Base-by-base conservation (phyloP, 2,329 filamentous ascomycete genomes). In the Talaromyces piceae region DNA sequence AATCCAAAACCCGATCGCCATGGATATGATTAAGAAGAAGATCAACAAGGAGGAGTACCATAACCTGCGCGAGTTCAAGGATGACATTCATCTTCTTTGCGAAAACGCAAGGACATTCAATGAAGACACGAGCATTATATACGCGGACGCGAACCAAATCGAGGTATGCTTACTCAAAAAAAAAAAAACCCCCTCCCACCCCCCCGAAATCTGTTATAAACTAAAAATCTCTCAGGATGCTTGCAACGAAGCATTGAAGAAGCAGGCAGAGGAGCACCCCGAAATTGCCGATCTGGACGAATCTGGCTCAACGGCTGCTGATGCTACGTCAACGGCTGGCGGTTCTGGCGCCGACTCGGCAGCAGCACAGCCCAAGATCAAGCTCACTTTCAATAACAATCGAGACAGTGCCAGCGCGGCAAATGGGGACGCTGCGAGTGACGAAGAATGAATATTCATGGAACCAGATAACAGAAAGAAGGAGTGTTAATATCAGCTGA, bases 41-140 rank as follows among this genome's bases (percentile, higher is more conserved):
- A 95, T 98, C 73, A 96, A 95, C 75, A 91, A 88, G 70, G 88
- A 94, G 64, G 88, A 96, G 65, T 98, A 98, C 69, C 82, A 81
- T 59, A 86, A 80, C 62, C 72, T 96, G 54, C 83, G 81, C 64
- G 88, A 91, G 60, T 82, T 98, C 77, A 80, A 83, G 50, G 82
- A 81, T 58, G 94, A 98, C 64, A 84, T 98, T 56, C 81, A 83
- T 47, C 73, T 91, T 56, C 80, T 98, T 70, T 93, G 91, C 67
- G 83, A 80, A 65, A 98, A 98, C 69, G 95, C 91, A 58, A 82
- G 89, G 67, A 93, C 87, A 2, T 98, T 95, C 76, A 98, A 98
- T 63, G 94, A 98, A 70, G 93, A 97, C 65, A 87, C 86, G 52
- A 96, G 91, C 69, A 76, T 94, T 61, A 79, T 98, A 49, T 97